phyloP scores from a whole-genome alignment of 202 grass and related monocot species.

The Elaeis oleifera region DNA sequence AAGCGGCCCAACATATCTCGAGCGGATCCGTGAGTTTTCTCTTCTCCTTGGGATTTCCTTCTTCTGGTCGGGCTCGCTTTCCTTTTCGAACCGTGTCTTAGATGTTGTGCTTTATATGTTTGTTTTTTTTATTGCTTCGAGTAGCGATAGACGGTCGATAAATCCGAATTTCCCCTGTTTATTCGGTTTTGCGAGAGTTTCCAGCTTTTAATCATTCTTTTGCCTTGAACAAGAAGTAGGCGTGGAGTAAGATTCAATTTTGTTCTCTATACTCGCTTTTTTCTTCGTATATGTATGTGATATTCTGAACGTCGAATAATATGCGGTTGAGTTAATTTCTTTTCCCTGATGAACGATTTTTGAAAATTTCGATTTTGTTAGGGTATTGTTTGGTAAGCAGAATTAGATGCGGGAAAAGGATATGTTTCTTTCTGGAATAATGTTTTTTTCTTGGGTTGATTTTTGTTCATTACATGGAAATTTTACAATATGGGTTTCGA shows the following conservation, averaged over 20 bases:
- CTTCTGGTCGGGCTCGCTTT: not conserved
- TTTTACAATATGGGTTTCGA: not conserved
- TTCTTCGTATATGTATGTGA: not conserved
- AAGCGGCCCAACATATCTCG: constrained; percentile 7
- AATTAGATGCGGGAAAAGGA: not conserved
- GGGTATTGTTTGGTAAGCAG: not conserved
- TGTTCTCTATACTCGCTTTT: not conserved
- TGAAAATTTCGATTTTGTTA: not conserved
- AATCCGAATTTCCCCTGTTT: not conserved
- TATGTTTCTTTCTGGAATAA: not conserved
- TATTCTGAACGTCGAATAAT: no score
- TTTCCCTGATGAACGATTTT: no score
- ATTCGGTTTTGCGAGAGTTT: not conserved
- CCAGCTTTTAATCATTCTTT: not conserved
- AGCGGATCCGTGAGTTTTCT: constrained; percentile 23
- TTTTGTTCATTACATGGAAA: not conserved
- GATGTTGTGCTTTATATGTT: not conserved
- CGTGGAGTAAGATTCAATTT: not conserved
- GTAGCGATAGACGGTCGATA: no score
- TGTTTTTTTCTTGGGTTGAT: not conserved
- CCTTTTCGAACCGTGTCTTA: not conserved
- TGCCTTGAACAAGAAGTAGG: not conserved
- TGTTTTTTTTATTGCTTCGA: not conserved
- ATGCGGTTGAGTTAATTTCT: no score
- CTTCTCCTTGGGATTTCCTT: not conserved